Conservation (phyloP, 2,329 filamentous ascomycete genomes). For the Pestalotiopsis sp. region DNA sequence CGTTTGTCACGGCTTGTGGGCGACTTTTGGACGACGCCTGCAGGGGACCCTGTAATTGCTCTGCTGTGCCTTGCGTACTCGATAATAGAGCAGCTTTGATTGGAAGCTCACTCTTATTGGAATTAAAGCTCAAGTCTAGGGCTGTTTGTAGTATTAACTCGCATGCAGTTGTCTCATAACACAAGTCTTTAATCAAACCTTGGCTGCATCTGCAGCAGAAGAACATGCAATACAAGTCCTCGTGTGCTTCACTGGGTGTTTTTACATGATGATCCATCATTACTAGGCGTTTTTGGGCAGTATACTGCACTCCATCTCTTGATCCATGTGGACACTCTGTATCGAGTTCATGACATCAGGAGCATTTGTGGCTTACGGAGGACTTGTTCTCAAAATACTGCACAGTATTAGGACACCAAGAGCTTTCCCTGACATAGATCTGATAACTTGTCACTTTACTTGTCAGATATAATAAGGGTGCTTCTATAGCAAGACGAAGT, state of each 20-base stretch:
- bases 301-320: not conserved
- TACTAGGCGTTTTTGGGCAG: not conserved
- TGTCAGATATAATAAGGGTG: too few species aligned
- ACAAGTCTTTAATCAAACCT: not conserved
- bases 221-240: not conserved
- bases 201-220: not conserved
- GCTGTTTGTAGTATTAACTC: not conserved
- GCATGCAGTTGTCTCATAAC: not conserved
- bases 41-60: not conserved
- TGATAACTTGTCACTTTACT: too few species aligned
- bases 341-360: not conserved
- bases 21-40: not conserved
- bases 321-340: not conserved
- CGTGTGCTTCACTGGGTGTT: not conserved
- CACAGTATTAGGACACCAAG: too few species aligned
- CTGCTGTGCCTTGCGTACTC: not conserved
- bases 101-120: not conserved
- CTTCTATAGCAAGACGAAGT: not conserved
- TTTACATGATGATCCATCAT: not conserved
- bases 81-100: not conserved
- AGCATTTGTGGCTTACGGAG: not conserved
- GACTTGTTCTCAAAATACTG: not conserved
- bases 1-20: slow-evolving; percentile 5
- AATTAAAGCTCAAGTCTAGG: not conserved
- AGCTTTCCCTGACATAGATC: too few species aligned